phyloP scores from a whole-genome alignment of 139 green algal genomes.

The Picochlorum sp. region DNA sequence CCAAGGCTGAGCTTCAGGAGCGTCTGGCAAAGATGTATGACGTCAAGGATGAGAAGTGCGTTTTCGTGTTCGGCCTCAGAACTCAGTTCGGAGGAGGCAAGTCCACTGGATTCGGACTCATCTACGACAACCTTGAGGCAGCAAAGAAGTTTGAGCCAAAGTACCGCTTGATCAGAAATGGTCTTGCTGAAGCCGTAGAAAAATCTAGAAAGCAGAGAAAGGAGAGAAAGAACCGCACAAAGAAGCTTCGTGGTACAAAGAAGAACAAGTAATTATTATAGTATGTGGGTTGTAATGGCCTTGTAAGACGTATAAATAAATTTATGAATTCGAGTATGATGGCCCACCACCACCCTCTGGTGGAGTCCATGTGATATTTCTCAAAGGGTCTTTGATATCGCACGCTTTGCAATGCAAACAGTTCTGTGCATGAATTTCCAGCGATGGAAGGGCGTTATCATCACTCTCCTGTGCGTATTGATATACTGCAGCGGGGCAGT shows the following conservation, averaged over 20 bases:
- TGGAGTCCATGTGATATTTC: conserved; percentile 88
- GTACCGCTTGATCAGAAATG: conserved; percentile 86
- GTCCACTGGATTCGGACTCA: conserved; percentile 97
- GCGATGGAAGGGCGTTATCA: conserved; percentile 7
- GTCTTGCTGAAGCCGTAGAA: conserved; percentile 67
- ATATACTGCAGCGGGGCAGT: conserved; percentile 84
- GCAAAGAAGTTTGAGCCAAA: conserved; percentile 98
- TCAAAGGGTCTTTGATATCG: conserved; percentile 83
- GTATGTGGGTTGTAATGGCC: conserved; percentile 6
- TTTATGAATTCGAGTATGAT: conserved; percentile 63
- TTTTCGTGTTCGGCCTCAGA: conserved; percentile 95
- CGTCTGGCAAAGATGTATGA: conserved; percentile 96
- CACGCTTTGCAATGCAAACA: conserved; percentile 97
- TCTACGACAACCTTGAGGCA: conserved; percentile 92
- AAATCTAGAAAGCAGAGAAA: conserved; percentile 99
- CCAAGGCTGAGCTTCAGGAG: conserved; percentile 95
- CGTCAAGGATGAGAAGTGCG: conserved; percentile 70
- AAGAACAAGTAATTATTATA: conserved; percentile 56
- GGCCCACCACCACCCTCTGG: conserved; percentile 87
- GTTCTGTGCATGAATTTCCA: conserved; percentile 94
- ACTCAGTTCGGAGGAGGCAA: conserved; percentile 99
- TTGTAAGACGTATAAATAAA: not conserved
- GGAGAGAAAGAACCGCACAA: conserved; percentile 95
- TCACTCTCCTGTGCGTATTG: conserved; percentile 56
- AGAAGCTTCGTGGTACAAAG: conserved; percentile 90